phyloP scores from a whole-genome alignment of 2,329 filamentous ascomycete genomes.

The Alternaria hordeiaustralica region DNA sequence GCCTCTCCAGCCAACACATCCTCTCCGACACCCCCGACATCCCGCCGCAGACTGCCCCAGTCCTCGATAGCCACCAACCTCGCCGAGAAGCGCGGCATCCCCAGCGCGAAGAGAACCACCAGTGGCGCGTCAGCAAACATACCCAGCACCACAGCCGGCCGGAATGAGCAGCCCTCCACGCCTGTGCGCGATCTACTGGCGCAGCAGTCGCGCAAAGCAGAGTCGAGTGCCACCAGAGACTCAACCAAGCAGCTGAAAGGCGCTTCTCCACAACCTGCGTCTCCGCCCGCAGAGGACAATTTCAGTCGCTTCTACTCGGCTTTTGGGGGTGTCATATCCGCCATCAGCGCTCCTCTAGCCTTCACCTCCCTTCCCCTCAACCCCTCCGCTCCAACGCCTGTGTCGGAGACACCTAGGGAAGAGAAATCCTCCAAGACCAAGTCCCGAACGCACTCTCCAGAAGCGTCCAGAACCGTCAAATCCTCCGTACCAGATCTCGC shows the following conservation, averaged over 20 bases:
- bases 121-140: slow-evolving; percentile 75
- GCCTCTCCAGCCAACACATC: slow-evolving; percentile 45
- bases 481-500: slow-evolving; percentile 75
- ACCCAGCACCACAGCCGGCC: slow-evolving; percentile 72
- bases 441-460: slow-evolving; percentile 34
- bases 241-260: slow-evolving; percentile 20
- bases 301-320: slow-evolving; percentile 92
- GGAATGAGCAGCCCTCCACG: slow-evolving; percentile 37
- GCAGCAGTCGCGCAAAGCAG: slow-evolving; percentile 38
- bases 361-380: slow-evolving; percentile 87
- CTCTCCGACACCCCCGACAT: slow-evolving; percentile 42
- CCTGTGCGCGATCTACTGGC: slow-evolving; percentile 43
- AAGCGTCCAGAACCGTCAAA: slow-evolving; percentile 41
- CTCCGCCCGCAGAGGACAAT: slow-evolving; percentile 67
- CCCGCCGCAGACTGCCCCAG: slow-evolving; percentile 62
- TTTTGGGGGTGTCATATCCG: slow-evolving; percentile 87
- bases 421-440: slow-evolving; percentile 30
- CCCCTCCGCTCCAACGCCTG: slow-evolving; percentile 33
- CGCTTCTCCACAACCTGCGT: slow-evolving; percentile 17
- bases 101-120: slow-evolving; percentile 62
- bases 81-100: slow-evolving; percentile 83
- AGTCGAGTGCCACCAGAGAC: slow-evolving; percentile 23
- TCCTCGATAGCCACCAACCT: slow-evolving; percentile 90
- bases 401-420: slow-evolving; percentile 33
- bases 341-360: slow-evolving; percentile 85